Evolutionary conservation across 345 rosid genomes (phyloP), one percentile per base, ranked within the genome.

Genomic region (Murraya koenigii): DNA sequence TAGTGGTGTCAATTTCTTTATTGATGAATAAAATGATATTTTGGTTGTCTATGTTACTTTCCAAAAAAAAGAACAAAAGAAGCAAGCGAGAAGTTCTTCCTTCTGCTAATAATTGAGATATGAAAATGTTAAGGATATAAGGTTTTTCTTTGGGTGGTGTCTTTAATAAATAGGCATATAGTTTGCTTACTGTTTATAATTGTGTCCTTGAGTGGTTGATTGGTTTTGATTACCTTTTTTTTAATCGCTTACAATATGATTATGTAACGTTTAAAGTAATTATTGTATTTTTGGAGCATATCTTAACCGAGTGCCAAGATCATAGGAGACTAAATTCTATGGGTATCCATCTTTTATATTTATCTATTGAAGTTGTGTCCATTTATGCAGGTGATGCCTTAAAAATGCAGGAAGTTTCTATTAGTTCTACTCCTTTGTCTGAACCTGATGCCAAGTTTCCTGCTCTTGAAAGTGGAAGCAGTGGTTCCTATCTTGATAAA

Each of bases 401-500:
- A 6, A 59, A 59, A 63, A 10, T 59, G 58, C 59, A 22, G 58
- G 80, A 83, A 76, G 81, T 72, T 70, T 82, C 81, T 71, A 13
- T 39, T 69, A 75, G 49, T 80, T 68, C 76, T 81, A 80, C 75
- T 10, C 62, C 77, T 44, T 63, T 47, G 66, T 79, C 79, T 52
- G 86, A 83, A 75, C 86, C 84, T 81, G 49, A 78, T 79, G 26
- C 65, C 35, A 80, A 85, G 76, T 65, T 80, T 68, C 83, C 11
- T 77, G 75, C 72, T 61, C 49, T 70, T 80, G 88, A 74, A 80
- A 69, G 74, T 66, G 88, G 79, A 82, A 80, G 64, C 26, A 47
- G 77, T 71, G 32, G 70, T 75, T 79, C 80, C 49, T 82, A 86
- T 77, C 75, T 79, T 72, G 92, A 81, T 56, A 82, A 86, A 78